Percentiles rank a stretch among this genome's conserved stretches.
Evolutionary conservation across 257 asterid genomes (phyloP).

Genomic region (Solanum ossicruentum): DNA sequence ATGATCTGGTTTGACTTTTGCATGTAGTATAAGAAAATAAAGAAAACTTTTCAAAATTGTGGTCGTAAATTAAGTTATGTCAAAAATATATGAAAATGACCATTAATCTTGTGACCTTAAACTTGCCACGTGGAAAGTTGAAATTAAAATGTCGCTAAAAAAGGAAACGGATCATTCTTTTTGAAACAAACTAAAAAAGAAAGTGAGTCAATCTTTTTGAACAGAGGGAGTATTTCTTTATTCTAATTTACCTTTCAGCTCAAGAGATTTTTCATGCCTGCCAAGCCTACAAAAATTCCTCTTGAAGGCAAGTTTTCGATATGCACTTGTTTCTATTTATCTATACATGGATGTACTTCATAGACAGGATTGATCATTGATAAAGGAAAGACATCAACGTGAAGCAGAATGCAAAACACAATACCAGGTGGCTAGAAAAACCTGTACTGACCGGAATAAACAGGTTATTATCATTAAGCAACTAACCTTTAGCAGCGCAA

Average conservation of each 20-base stretch:
- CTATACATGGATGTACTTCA: neutral
- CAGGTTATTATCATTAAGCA: neutral
- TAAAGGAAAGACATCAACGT: neutral
- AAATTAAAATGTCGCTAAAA: too few species aligned
- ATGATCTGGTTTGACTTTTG: too few species aligned
- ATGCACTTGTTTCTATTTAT: neutral
- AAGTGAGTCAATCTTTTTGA: too few species aligned
- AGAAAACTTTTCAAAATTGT: too few species aligned
- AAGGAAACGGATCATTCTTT: too few species aligned
- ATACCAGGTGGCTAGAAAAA: neutral
- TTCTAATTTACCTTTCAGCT: neutral
- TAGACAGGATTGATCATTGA: neutral
- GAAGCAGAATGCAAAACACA: neutral
- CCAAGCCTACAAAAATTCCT: neutral
- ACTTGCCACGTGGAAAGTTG: too few species aligned
- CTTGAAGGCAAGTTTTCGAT: neutral
- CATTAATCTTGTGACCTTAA: too few species aligned
- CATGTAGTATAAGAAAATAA: too few species aligned
- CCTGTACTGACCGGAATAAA: neutral
- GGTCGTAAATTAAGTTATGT: too few species aligned
- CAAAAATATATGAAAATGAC: too few species aligned
- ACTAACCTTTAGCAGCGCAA: slow-evolving; percentile 73
- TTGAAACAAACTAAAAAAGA: too few species aligned
- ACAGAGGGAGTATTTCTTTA: neutral
- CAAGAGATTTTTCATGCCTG: neutral